Evolutionary conservation across 2,329 filamentous ascomycete species (phyloP).

Genomic region (Penicillium hordei): DNA sequence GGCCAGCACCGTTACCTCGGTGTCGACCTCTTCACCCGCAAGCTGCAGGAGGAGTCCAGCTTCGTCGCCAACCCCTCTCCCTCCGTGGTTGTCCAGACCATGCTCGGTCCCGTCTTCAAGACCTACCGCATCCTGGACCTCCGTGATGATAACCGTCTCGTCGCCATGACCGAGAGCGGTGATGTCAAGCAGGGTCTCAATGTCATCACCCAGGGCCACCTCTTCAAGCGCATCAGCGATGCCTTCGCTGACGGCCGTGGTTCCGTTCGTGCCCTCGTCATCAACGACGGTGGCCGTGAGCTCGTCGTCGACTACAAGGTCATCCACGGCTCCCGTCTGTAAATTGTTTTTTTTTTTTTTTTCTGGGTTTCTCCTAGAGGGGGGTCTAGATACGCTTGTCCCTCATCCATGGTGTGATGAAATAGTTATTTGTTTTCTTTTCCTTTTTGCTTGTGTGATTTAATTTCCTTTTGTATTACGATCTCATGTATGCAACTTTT

Average conservation of each 20-base stretch:
- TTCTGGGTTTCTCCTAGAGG: conserved; percentile 6
- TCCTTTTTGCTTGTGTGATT: conserved; percentile 20
- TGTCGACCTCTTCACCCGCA: conserved; percentile 99
- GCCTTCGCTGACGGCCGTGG: conserved; percentile 91
- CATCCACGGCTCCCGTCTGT: conserved; percentile 74
- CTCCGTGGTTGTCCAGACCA: conserved; percentile 97
- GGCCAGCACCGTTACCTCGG: conserved; percentile 99
- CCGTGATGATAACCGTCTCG: conserved; percentile 75
- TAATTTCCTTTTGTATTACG: conserved; percentile 29
- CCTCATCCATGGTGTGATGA: conserved; percentile 17
- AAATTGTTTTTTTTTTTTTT: conserved; percentile 33
- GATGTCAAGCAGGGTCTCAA: conserved; percentile 96
- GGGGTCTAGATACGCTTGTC: conserved; percentile 6
- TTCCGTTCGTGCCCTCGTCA: conserved; percentile 90
- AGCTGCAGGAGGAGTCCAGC: conserved; percentile 97
- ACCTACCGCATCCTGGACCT: conserved; percentile 99
- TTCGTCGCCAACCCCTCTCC: conserved; percentile 97
- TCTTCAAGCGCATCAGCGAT: conserved; percentile 75
- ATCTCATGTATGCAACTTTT: conserved; percentile 21
- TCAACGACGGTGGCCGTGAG: conserved; percentile 89
- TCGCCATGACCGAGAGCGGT: conserved; percentile 98
- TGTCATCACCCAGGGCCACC: conserved; percentile 91
- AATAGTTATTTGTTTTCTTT: conserved; percentile 15
- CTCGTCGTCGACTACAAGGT: conserved; percentile 99
- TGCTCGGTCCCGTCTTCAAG: conserved; percentile 99